Percentiles rank a stretch among this genome's conserved stretches.
phyloP scores from a whole-genome alignment of 768 basidiomycete genomes.

The Suillus tomentosus region DNA sequence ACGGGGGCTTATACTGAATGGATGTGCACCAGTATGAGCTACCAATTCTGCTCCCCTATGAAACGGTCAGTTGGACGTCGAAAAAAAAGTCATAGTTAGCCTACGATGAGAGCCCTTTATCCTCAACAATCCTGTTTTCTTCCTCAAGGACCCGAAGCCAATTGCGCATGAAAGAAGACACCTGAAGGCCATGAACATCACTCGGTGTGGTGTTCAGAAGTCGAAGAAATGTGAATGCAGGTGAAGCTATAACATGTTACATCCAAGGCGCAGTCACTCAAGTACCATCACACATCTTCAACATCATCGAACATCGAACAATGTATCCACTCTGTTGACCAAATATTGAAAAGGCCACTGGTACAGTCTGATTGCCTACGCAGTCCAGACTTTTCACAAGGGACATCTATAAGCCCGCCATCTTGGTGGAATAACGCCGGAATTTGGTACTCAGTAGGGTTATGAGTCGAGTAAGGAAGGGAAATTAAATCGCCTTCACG shows the following conservation, averaged over 20 bases:
- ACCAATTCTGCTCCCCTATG: slow-evolving; percentile 3
- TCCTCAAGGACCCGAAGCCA: slow-evolving; percentile 51
- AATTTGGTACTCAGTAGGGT: slow-evolving; percentile 77
- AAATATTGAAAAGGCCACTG: slow-evolving; percentile 81
- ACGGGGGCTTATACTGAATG: slow-evolving; percentile 8
- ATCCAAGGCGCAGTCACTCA: slow-evolving; percentile 2
- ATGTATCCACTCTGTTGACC: slow-evolving; percentile 82
- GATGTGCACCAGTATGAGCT: neutral
- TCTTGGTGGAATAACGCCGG: slow-evolving; percentile 79
- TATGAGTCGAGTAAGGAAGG: slow-evolving; percentile 83
- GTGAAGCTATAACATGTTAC: slow-evolving; percentile 44
- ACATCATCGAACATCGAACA: slow-evolving; percentile 57
- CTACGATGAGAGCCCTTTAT: slow-evolving; percentile 48
- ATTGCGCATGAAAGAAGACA: slow-evolving; percentile 60
- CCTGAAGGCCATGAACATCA: slow-evolving; percentile 64
- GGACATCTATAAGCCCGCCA: slow-evolving; percentile 69
- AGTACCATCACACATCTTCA: slow-evolving; percentile 46
- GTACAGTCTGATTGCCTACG: slow-evolving; percentile 57
- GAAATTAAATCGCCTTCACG: slow-evolving; percentile 87
- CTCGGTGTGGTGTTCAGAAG: slow-evolving; percentile 62
- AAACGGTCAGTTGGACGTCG: neutral
- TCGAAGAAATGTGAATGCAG: slow-evolving; percentile 75
- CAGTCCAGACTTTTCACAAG: slow-evolving; percentile 51
- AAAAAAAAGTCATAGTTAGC: slow-evolving; percentile 9
- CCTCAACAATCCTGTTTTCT: slow-evolving; percentile 43